Percentiles rank a stretch among this genome's conserved stretches.
Conservation (phyloP, 2,329 filamentous ascomycete genomes). For the Alternaria brassicicola region DNA sequence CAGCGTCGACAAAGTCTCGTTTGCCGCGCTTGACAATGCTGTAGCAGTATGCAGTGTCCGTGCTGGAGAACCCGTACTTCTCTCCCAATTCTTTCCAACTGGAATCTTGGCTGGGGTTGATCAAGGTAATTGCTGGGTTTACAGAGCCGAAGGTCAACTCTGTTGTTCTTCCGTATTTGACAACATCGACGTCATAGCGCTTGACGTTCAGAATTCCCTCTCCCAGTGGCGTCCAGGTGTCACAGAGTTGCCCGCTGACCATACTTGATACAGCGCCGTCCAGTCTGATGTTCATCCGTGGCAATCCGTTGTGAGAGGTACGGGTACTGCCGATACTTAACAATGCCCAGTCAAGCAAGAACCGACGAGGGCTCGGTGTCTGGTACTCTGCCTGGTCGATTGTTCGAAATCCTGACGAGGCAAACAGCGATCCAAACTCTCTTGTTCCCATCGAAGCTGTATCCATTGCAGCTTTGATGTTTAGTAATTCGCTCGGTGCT, state of each 20-base stretch:
- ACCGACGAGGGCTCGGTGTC: background rate
- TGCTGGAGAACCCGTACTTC: background rate
- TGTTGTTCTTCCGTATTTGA: background rate
- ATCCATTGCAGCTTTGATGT: no score
- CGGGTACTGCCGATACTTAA: background rate
- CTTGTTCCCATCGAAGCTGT: no score
- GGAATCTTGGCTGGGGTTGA: background rate
- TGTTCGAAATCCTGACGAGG: no score
- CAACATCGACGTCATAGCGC: background rate
- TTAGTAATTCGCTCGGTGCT: no score
- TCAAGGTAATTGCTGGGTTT: background rate
- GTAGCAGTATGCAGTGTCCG: no score
- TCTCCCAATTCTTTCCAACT: background rate
- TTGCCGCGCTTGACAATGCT: background rate
- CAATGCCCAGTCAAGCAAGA: background rate
- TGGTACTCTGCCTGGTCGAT: no score
- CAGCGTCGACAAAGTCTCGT: background rate
- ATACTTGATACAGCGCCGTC: no score
- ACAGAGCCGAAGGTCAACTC: background rate
- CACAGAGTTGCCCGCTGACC: background rate
- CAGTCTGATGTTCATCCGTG: background rate
- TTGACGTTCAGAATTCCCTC: background rate
- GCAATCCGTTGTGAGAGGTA: no score
- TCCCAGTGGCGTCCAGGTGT: no score
- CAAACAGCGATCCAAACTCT: no score